Evolutionary conservation across 352 stramenopile genomes (phyloP).

Genomic region (Pilasporangium apinafurcum): DNA sequence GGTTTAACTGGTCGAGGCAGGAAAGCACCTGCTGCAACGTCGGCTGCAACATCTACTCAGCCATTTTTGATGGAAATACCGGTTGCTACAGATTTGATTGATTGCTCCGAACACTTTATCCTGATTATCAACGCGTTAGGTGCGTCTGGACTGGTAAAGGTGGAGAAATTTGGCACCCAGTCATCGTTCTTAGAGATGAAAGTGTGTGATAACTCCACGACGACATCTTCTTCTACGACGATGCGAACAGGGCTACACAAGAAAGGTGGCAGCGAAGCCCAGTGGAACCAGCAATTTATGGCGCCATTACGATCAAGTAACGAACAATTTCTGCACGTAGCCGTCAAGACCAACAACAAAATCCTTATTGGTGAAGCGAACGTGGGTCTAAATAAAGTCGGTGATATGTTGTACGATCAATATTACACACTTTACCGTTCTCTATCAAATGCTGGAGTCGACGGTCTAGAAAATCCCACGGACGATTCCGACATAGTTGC

Average conservation of each 20-base stretch:
- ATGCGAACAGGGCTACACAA: conserved; percentile 66
- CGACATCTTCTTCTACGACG: conserved; percentile 12
- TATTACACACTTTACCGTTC: conserved; percentile 44
- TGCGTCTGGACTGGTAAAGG: conserved; percentile 47
- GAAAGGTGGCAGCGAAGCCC: conserved; percentile 73
- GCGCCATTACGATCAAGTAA: conserved; percentile 41
- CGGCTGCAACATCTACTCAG: neutral
- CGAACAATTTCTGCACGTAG: conserved; percentile 37
- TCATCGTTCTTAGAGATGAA: conserved; percentile 64
- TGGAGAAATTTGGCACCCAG: conserved; percentile 74
- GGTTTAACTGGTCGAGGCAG: no score
- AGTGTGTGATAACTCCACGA: conserved; percentile 15
- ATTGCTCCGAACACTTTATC: conserved; percentile 13
- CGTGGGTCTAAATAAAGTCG: conserved; percentile 34
- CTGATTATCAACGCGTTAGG: conserved; percentile 58
- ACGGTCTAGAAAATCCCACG: neutral
- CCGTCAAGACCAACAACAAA: conserved; percentile 63
- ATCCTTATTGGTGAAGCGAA: conserved; percentile 54
- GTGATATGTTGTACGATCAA: conserved; percentile 50
- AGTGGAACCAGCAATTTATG: conserved; percentile 82
- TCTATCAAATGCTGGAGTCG: conserved; percentile 1
- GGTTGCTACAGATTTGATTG: conserved; percentile 6
- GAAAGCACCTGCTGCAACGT: neutral
- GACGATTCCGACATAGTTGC: conserved; percentile 3
- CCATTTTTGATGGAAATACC: conserved; percentile 49